Evolutionary conservation across 1,139 yeast genomes (phyloP).

Genomic region (Meyerozyma carpophila): DNA sequence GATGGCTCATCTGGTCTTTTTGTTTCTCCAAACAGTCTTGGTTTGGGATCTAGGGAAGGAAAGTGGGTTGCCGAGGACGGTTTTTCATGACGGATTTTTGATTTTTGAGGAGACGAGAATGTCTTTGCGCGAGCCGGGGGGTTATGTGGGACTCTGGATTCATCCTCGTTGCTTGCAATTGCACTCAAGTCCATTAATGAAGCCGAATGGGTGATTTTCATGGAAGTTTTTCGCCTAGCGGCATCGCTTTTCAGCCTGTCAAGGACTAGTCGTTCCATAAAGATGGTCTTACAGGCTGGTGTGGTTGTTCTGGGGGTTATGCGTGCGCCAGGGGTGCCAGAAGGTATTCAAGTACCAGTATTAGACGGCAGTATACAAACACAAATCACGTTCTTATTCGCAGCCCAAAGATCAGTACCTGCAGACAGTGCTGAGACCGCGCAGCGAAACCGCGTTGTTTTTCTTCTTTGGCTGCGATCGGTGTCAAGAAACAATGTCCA

Average conservation of each 20-base stretch:
- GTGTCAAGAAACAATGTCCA: constrained; percentile 1
- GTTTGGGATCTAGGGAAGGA: constrained; percentile 28
- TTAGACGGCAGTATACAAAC: not conserved
- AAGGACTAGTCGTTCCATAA: not conserved
- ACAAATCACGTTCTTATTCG: not conserved
- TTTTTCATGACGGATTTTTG: not conserved
- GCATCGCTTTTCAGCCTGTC: not conserved
- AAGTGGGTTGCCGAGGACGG: constrained; percentile 10
- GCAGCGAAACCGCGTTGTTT: constrained; percentile 1
- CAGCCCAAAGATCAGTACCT: not conserved
- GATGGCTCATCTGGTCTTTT: not conserved
- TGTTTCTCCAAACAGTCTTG: constrained; percentile 6
- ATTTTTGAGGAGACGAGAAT: not conserved
- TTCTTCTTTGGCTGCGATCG: not conserved
- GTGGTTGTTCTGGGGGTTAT: not conserved
- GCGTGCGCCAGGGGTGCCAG: not conserved
- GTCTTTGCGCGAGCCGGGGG: not conserved
- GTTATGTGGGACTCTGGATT: not conserved
- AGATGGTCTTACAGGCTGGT: not conserved
- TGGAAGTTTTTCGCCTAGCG: not conserved
- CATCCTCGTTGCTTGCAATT: constrained; percentile 2
- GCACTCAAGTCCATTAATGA: not conserved
- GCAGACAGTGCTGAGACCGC: not conserved
- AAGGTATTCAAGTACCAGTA: not conserved
- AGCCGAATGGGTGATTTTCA: not conserved